Conservation (phyloP, 345 rosid genomes). For the Eucalyptus marginata region DNA sequence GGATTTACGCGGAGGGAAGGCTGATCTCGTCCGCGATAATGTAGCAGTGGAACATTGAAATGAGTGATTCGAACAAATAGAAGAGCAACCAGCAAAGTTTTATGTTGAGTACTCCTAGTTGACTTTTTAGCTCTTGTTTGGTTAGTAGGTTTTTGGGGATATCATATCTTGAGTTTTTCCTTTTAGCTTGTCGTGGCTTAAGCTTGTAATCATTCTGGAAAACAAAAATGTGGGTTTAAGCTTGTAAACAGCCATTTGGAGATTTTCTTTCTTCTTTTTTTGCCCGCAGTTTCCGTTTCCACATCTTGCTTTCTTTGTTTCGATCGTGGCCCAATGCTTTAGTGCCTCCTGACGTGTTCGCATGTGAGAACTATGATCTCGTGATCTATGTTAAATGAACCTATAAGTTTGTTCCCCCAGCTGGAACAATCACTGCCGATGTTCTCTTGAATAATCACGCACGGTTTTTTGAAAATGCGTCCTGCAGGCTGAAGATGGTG, state of each 20-base stretch:
- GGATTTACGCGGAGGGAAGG: background rate
- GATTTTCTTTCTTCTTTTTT: no score
- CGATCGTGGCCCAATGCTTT: background rate
- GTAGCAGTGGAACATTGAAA: background rate
- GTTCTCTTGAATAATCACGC: background rate
- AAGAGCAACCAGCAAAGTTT: background rate
- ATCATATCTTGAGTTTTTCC: background rate
- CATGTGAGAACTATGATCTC: background rate
- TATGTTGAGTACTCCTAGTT: background rate
- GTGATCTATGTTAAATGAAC: background rate
- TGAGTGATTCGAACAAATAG: background rate
- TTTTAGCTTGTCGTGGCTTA: background rate
- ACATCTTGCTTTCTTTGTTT: background rate
- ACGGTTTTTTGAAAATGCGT: background rate
- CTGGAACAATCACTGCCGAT: background rate
- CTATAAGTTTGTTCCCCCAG: background rate
- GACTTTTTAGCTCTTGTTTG: background rate
- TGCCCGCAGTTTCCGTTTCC: background rate
- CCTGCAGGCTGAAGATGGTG: conserved; percentile 86
- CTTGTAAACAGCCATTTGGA: background rate
- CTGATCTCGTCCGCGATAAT: background rate
- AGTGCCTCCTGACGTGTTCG: background rate
- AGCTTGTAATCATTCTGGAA: background rate
- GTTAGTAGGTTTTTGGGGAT: background rate
- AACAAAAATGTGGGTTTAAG: background rate